phyloP scores from a whole-genome alignment of 2,329 filamentous ascomycete genomes.

The Diaporthe humulicola region DNA sequence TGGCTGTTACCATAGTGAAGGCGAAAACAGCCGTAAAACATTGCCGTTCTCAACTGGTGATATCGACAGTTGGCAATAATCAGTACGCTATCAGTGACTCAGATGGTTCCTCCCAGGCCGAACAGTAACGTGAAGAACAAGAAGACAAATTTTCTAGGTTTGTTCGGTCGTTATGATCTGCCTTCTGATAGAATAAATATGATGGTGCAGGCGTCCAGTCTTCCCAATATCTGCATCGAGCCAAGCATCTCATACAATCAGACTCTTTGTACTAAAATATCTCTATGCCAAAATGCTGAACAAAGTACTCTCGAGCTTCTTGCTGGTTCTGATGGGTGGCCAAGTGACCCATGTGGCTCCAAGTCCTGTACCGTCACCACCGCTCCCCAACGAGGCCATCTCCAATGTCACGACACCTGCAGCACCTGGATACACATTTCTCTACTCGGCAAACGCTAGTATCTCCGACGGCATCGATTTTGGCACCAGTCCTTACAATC shows the following conservation, averaged over 20 bases:
- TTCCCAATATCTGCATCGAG: not conserved
- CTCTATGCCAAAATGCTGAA: not conserved
- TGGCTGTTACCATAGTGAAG: not conserved
- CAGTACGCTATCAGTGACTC: not conserved
- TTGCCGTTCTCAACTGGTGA: not conserved
- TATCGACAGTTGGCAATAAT: not conserved
- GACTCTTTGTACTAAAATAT: not conserved
- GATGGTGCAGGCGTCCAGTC: not conserved
- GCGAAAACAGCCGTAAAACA: not conserved
- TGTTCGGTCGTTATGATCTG: too few species aligned
- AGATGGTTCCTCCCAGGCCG: not conserved
- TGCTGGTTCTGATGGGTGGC: not conserved
- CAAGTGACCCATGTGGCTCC: not conserved
- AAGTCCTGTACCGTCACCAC: not conserved
- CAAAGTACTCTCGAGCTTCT: not conserved
- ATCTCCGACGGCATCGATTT: not conserved
- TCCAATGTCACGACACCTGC: not conserved
- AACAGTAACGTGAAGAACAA: not conserved
- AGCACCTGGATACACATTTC: not conserved
- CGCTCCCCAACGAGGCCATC: not conserved
- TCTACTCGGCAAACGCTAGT: constrained; percentile 1
- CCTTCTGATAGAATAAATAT: not conserved
- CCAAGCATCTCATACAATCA: not conserved
- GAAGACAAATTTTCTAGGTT: not conserved
- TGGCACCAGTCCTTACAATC: not conserved